These are phyloP conservation scores for Xylaria acuta DNA, from an alignment of 495 filamentous ascomycete species.

Conservation along the genomic window DNA sequence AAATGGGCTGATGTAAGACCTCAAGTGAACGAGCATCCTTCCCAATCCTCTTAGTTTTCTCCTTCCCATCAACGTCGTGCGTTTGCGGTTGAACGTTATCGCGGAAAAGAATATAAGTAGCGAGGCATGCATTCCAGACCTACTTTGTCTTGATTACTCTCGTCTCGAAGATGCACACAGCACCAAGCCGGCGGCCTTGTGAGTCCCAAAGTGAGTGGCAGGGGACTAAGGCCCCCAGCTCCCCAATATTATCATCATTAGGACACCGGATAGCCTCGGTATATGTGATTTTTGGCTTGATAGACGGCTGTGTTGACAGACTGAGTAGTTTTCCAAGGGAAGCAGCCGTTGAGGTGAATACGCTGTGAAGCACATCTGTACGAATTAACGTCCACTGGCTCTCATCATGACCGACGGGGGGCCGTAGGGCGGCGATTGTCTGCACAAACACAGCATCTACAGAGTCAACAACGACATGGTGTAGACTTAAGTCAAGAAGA, in stretches of 20 bases:
- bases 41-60: not conserved
- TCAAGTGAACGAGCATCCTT: not conserved
- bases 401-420: not conserved
- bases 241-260: conserved; percentile 5
- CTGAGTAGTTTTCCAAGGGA: conserved; percentile 3
- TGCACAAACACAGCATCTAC: conserved; percentile 34
- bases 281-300: conserved; percentile 35
- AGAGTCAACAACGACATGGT: conserved; percentile 34
- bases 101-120: not conserved
- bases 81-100: not conserved
- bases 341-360: not conserved
- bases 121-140: not conserved
- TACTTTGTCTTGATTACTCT: conserved; percentile 16
- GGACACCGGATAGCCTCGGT: conserved; percentile 13
- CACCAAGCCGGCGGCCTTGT: conserved; percentile 29
- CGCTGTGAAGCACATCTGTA: conserved; percentile 12
- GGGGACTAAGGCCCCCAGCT: conserved; percentile 33
- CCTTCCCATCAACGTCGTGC: not conserved
- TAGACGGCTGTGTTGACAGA: not conserved
- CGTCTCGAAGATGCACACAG: conserved; percentile 38
- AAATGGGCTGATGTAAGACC: not conserved
- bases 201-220: conserved; percentile 41
- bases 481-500: conserved; percentile 20
- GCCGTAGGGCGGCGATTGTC: conserved; percentile 21
- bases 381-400: not conserved